Percentiles rank a stretch among this genome's conserved stretches.
phyloP scores from a whole-genome alignment of 2,329 filamentous ascomycete species.

The Coleophoma cylindrospora region DNA sequence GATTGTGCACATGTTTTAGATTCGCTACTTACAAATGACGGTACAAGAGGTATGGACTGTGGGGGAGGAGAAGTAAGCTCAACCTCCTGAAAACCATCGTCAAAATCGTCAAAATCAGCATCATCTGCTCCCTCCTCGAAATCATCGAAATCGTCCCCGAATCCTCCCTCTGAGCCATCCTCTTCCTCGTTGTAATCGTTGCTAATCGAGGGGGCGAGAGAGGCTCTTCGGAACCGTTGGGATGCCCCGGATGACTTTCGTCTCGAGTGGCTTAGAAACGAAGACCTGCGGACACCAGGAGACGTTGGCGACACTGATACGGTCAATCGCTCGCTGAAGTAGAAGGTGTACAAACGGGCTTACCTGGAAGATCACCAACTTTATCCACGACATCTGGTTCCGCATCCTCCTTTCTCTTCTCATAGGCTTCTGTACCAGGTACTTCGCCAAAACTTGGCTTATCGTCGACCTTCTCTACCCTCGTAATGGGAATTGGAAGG shows the following conservation, averaged over 20 bases:
- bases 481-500: conserved; percentile 49
- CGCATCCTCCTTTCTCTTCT: conserved; percentile 50
- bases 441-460: conserved; percentile 55
- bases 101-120: conserved; percentile 48
- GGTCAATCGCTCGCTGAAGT: conserved; percentile 51
- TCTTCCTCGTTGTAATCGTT: conserved; percentile 57
- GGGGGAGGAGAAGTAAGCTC: conserved; percentile 31
- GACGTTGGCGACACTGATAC: conserved; percentile 52
- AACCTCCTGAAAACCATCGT: conserved; percentile 59
- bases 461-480: conserved; percentile 53
- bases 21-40: conserved; percentile 37
- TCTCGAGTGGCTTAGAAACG: conserved; percentile 33
- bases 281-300: conserved; percentile 40
- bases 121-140: conserved; percentile 51
- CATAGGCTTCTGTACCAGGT: conserved; percentile 53
- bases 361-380: conserved; percentile 48
- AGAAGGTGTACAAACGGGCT: conserved; percentile 29
- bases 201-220: conserved; percentile 30
- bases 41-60: conserved; percentile 26
- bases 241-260: conserved; percentile 20
- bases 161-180: conserved; percentile 43
- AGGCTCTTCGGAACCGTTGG: conserved; percentile 17
- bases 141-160: conserved; percentile 67
- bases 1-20: conserved; percentile 14
- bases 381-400: conserved; percentile 54